Base-by-base conservation (phyloP, 2,329 filamentous ascomycete genomes). In the Tolypocladium album region DNA sequence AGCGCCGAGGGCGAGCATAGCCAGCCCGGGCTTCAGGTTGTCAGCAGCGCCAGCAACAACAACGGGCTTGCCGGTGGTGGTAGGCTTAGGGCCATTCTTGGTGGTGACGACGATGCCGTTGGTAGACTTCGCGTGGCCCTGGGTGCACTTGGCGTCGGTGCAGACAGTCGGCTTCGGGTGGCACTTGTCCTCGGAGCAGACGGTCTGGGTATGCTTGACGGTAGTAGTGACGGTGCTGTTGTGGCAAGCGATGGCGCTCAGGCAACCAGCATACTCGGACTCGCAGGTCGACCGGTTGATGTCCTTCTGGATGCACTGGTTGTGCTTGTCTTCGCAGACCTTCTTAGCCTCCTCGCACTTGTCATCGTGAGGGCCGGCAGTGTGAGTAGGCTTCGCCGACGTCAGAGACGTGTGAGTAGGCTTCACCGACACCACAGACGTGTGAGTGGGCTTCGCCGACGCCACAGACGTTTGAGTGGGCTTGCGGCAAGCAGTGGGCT, bases 1-100 rank as follows among this genome's bases (percentile, higher is more conserved):
- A 27, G 64, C 64, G 56, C 67, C 68, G n/a, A 69, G 61, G 34
- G 68, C 63, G 24, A 69, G 57, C 9, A 69, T 43, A 38, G 67
- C 58, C 55, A 67, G 61, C 38, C 60, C 64, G 38, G 68, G 67
- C 47, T 59, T 57, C 27, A 68, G 45, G 55, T 60, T 61, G 5
- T 64, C 65, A 24, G 67, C 65, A 24, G 66, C 66, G 36, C 59
- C 68, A 24, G 62, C 62, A 45, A 62, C 62, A 38, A 66, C 60
- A 31, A 61, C 53, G 27, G 61, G 61, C 38, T 11, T 38, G 7
- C 53, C 34, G 39, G 13, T 27, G 13, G 39, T 43, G 20, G 64
- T 60, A 9, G 43, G 43, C 43, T 47, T 47, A n/a, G 43, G 22
- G 43, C n/a, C 9, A n/a, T 11, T 15, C 20, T n/a, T 11, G 20